Evolutionary conservation across 768 basidiomycete genomes (phyloP).

Genomic region (Macrolepiota albuminosa): DNA sequence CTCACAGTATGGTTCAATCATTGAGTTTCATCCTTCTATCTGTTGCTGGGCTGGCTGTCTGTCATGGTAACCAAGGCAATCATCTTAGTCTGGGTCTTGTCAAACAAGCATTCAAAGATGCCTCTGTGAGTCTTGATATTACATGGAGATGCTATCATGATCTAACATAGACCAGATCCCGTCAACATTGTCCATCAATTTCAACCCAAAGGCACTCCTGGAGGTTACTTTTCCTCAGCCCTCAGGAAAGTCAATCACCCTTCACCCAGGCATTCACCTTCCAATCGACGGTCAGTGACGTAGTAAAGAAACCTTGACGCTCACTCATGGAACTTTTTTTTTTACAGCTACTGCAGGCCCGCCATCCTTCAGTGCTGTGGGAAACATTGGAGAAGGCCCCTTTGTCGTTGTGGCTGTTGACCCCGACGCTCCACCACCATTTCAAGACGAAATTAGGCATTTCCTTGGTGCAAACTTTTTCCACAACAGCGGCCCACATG

Average conservation of each 20-base stretch:
- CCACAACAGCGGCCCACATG: not conserved
- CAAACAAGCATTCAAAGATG: constrained; percentile 20
- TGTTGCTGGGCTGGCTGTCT: constrained; percentile 11
- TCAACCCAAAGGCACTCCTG: constrained; percentile 30
- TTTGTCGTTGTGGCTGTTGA: constrained; percentile 43
- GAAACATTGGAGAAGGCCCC: constrained; percentile 32
- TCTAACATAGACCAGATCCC: constrained; percentile 24
- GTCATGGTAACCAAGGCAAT: constrained; percentile 19
- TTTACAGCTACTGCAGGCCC: constrained; percentile 32
- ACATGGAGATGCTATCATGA: not conserved
- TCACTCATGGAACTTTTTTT: not conserved
- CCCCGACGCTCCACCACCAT: constrained; percentile 46
- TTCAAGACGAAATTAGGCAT: constrained; percentile 37
- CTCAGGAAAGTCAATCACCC: constrained; percentile 16
- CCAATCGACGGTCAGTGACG: constrained; percentile 12
- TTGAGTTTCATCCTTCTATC: constrained; percentile 6
- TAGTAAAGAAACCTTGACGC: not conserved
- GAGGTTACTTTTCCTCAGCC: constrained; percentile 26
- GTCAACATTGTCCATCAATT: constrained; percentile 22
- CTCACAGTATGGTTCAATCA: constrained; percentile 5
- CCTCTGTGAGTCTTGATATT: constrained; percentile 16
- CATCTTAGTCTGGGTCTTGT: constrained; percentile 24
- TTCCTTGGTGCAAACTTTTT: constrained; percentile 40
- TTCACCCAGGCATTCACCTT: constrained; percentile 22
- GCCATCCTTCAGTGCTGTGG: constrained; percentile 21